Conservation (phyloP, 495 filamentous ascomycete genomes). For the Beverwykella pulmonaria region DNA sequence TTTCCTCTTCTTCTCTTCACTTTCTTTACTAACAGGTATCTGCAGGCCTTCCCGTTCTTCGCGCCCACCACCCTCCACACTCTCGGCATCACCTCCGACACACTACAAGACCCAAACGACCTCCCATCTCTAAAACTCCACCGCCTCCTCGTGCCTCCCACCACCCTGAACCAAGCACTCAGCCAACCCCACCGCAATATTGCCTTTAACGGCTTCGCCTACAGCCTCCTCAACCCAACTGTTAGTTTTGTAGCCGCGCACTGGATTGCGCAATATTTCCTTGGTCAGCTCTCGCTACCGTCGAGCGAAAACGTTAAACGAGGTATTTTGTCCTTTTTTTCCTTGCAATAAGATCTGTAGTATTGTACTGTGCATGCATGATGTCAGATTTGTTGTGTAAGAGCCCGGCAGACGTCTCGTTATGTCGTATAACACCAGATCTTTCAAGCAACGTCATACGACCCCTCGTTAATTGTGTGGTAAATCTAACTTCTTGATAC, state of each 20-base stretch:
- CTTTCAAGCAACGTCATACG: no score
- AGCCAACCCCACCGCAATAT: slow-evolving; percentile 8
- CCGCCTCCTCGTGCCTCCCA: slow-evolving; percentile 8
- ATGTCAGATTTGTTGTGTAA: no score
- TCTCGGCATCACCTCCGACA: not conserved
- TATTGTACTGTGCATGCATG: no score
- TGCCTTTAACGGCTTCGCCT: slow-evolving; percentile 24
- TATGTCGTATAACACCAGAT: no score
- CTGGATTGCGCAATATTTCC: slow-evolving; percentile 22
- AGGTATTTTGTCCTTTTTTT: no score
- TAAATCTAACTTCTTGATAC: not conserved
- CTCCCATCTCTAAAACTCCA: slow-evolving; percentile 7
- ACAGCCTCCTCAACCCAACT: slow-evolving; percentile 14
- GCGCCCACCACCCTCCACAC: not conserved
- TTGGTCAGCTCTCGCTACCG: not conserved
- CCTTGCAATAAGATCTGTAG: not conserved
- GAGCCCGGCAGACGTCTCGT: no score
- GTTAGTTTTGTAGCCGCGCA: slow-evolving; percentile 7
- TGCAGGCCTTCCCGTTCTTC: slow-evolving; percentile 16
- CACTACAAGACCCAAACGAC: not conserved
- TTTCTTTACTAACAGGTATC: not conserved
- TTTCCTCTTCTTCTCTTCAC: not conserved
- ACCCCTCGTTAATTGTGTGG: no score
- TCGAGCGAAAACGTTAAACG: no score
- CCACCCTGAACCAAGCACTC: not conserved